Evolutionary conservation across 2,329 filamentous ascomycete species (phyloP).

Genomic region (Tricladium varicosporioides): DNA sequence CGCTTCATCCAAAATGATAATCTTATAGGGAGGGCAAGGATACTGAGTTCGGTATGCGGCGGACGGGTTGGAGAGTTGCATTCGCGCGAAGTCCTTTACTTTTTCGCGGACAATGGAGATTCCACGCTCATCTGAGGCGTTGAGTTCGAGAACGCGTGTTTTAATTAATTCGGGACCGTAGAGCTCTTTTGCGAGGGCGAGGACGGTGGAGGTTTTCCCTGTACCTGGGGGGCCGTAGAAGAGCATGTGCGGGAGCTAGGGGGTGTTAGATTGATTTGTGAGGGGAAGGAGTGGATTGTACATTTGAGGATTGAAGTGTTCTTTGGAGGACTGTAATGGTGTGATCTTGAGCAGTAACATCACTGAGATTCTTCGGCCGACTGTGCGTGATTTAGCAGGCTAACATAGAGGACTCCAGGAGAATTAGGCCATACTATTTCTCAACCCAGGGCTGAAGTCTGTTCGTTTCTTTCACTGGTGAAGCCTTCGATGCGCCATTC

Average conservation of each 20-base stretch:
- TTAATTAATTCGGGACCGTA: conserved; percentile 94
- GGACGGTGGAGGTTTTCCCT: conserved; percentile 95
- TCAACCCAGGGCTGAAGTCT: conserved; percentile 93
- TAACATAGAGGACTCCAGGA: background rate
- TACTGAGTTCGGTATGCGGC: conserved; percentile 68
- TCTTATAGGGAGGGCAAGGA: conserved; percentile 97
- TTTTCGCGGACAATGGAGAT: conserved; percentile 97
- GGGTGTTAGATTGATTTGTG: conserved; percentile 16
- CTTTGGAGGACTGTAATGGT: conserved; percentile 90
- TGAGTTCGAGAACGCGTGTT: conserved; percentile 94
- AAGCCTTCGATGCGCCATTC: conserved; percentile 63
- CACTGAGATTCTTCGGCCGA: conserved; percentile 87
- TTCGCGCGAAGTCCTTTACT: conserved; percentile 96
- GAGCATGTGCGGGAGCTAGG: conserved; percentile 93
- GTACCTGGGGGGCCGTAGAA: conserved; percentile 98
- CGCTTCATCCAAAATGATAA: conserved; percentile 96
- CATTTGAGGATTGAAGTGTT: conserved; percentile 91
- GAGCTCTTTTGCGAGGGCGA: conserved; percentile 94
- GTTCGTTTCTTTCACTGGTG: conserved; percentile 60
- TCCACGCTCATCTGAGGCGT: conserved; percentile 97
- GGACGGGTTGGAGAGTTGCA: conserved; percentile 81
- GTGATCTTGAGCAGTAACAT: conserved; percentile 97
- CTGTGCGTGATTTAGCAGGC: conserved; percentile 45
- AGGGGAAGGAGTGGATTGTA: conserved; percentile 38
- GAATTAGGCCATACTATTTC: conserved; percentile 74